Evolutionary conservation across 257 asterid genomes (phyloP).

Genomic region (Capsicum rhomboideum): DNA sequence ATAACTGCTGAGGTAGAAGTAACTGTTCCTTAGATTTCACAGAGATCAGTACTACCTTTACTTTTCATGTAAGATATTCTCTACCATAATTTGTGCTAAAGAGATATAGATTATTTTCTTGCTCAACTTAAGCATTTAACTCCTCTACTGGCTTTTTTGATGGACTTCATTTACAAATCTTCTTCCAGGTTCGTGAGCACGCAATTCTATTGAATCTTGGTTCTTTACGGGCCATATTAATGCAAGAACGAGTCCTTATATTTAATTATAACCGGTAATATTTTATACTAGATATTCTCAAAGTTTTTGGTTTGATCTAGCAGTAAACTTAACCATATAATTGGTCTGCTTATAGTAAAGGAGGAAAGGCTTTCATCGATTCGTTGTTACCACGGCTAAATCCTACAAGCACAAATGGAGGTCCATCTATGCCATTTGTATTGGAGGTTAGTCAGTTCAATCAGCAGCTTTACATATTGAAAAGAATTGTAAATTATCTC

Average conservation of each 20-base stretch:
- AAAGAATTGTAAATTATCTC: background rate
- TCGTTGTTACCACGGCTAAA: slow-evolving; percentile 82
- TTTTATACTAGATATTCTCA: background rate
- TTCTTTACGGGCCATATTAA: slow-evolving; percentile 80
- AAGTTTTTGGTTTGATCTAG: background rate
- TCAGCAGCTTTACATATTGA: background rate
- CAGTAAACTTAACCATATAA: background rate
- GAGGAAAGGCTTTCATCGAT: slow-evolving; percentile 96
- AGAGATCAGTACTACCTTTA: background rate
- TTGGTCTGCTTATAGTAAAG: slow-evolving; percentile 46
- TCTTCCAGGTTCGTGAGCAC: slow-evolving; percentile 72
- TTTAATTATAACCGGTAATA: slow-evolving; percentile 89
- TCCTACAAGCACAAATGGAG: slow-evolving; percentile 57
- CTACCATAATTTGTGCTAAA: background rate
- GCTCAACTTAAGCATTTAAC: background rate
- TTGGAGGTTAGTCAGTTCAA: slow-evolving; percentile 58
- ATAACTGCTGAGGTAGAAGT: background rate
- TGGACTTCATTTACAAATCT: background rate
- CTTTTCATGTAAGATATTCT: background rate
- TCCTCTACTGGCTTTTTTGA: background rate
- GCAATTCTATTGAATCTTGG: slow-evolving; percentile 95
- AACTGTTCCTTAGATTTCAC: background rate
- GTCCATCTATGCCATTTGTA: slow-evolving; percentile 93
- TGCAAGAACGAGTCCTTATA: slow-evolving; percentile 81
- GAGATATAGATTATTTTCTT: background rate